Evolutionary conservation across 495 filamentous ascomycete species (phyloP).

Genomic region (Niebla homalea): DNA sequence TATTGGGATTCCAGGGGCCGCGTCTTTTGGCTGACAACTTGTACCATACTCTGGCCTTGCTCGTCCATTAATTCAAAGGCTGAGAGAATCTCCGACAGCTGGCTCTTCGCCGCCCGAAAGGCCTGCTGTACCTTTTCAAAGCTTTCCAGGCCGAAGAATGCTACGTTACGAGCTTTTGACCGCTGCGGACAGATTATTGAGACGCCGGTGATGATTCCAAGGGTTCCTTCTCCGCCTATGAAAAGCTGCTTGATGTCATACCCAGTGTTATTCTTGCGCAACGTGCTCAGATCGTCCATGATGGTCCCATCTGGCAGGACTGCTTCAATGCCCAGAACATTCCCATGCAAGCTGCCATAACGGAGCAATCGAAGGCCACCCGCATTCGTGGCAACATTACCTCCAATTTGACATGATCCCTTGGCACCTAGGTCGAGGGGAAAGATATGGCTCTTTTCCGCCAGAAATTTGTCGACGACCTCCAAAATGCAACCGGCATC

Average conservation of each 20-base stretch:
- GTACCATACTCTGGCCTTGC: constrained; percentile 60
- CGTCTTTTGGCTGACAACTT: constrained; percentile 59
- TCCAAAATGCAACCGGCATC: constrained; percentile 90
- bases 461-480: constrained; percentile 69
- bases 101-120: constrained; percentile 74
- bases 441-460: constrained; percentile 70
- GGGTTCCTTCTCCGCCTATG: constrained; percentile 86
- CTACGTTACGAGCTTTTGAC: constrained; percentile 73
- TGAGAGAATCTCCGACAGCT: constrained; percentile 87
- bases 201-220: constrained; percentile 83
- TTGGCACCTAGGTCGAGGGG: constrained; percentile 93
- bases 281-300: constrained; percentile 68
- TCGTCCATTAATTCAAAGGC: constrained; percentile 97
- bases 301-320: constrained; percentile 88
- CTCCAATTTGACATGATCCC: constrained; percentile 92
- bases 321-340: constrained; percentile 78
- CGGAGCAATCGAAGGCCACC: constrained; percentile 80
- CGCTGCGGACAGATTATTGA: constrained; percentile 83
- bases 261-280: constrained; percentile 97
- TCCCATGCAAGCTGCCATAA: constrained; percentile 91
- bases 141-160: constrained; percentile 73
- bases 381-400: constrained; percentile 96
- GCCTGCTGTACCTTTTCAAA: constrained; percentile 76
- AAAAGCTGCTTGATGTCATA: constrained; percentile 98
- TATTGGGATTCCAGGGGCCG: constrained; percentile 66